phyloP scores from a whole-genome alignment of 345 rosid species.

The Euphorbia peplus region DNA sequence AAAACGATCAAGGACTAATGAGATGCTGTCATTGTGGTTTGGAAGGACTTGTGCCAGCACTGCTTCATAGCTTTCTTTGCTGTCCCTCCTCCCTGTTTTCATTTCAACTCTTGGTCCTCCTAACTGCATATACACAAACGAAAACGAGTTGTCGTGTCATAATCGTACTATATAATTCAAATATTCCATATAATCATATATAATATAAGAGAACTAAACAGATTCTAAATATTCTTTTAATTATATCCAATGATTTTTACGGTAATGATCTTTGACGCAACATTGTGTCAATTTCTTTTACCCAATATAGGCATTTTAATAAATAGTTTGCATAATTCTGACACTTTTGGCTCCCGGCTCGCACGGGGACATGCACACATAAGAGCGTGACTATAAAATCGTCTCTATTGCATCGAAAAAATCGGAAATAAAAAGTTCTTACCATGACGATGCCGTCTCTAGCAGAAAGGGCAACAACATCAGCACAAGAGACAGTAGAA shows the following conservation, averaged over 20 bases:
- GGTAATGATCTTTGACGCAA: too few species aligned
- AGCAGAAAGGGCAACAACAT: conserved; percentile 73
- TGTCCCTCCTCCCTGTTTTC: conserved; percentile 76
- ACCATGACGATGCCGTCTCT: conserved; percentile 81
- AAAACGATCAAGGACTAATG: conserved; percentile 58
- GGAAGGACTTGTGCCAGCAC: conserved; percentile 46
- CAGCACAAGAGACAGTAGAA: conserved; percentile 76
- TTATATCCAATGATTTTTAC: too few species aligned
- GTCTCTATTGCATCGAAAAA: too few species aligned
- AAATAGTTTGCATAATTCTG: too few species aligned
- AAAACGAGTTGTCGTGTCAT: too few species aligned
- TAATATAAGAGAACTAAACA: neutral
- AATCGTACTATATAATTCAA: too few species aligned
- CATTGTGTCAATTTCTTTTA: too few species aligned
- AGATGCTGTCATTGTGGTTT: conserved; percentile 63
- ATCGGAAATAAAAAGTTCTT: neutral
- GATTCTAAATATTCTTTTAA: too few species aligned
- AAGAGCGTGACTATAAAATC: too few species aligned
- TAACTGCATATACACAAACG: conserved; percentile 29
- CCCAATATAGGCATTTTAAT: too few species aligned
- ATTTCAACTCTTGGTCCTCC: conserved; percentile 82
- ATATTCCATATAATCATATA: neutral
- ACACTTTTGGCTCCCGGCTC: too few species aligned
- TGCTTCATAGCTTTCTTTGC: conserved; percentile 48
- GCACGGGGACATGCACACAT: too few species aligned